A percentile compares a stretch with the other conserved stretches of the same genome.
These are phyloP conservation scores for Annona cherimola DNA, from an alignment of 164 flowering plant species.

Conservation along the genomic window DNA sequence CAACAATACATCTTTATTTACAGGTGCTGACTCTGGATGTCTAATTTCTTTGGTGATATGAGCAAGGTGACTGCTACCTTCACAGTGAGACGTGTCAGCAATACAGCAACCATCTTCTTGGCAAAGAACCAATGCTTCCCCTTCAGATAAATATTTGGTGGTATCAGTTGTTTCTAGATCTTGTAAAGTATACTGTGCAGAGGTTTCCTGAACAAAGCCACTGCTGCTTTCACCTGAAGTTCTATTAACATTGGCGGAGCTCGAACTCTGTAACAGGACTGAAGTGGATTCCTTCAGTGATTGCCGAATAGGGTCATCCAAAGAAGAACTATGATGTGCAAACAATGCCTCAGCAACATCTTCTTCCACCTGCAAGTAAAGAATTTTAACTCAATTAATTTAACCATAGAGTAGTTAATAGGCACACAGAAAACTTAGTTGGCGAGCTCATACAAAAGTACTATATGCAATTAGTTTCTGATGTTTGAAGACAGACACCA, in stretches of 20 bases:
- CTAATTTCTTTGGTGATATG: constrained; percentile 28
- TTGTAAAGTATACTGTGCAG: constrained; percentile 18
- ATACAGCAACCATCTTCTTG: constrained; percentile 23
- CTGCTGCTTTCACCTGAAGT: constrained; percentile 25
- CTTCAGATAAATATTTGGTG: constrained; percentile 29
- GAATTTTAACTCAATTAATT: constrained; percentile 10
- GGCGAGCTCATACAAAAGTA: neutral
- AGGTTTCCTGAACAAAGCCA: constrained; percentile 14
- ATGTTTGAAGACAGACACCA: neutral
- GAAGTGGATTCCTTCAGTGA: constrained; percentile 20
- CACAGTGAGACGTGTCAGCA: constrained; percentile 18
- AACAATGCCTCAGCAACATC: constrained; percentile 24
- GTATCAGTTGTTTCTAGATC: constrained; percentile 19
- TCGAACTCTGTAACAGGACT: constrained; percentile 16
- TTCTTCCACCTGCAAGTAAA: constrained; percentile 43
- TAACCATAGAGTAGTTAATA: neutral
- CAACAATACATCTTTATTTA: constrained; percentile 20
- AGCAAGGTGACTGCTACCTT: constrained; percentile 28
- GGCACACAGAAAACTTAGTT: neutral
- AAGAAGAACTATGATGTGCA: constrained; percentile 15
- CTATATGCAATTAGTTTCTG: neutral
- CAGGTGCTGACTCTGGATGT: constrained; percentile 30
- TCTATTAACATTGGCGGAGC: constrained; percentile 24
- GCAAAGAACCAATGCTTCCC: constrained; percentile 31
- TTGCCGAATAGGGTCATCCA: constrained; percentile 14